phyloP scores from a whole-genome alignment of 129 eudicot genomes.

The Flaveria sonorensis region DNA sequence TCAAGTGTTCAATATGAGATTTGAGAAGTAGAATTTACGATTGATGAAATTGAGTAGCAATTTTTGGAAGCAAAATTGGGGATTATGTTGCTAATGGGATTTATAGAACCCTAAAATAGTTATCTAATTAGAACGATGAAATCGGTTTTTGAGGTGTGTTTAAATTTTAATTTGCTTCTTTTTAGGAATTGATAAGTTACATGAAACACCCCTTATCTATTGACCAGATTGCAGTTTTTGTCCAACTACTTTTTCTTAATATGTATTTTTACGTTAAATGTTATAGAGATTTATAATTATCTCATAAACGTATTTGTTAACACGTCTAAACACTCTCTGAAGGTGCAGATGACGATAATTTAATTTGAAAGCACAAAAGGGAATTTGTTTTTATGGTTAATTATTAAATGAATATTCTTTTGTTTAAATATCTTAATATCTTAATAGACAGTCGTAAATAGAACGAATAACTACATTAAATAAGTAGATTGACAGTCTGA shows the following conservation, averaged over 20 bases:
- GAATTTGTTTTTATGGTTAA: background rate
- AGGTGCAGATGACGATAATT: no score
- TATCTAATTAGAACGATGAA: background rate
- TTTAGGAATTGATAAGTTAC: background rate
- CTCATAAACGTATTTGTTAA: no score
- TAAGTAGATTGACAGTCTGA: background rate
- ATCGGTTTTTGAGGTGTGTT: background rate
- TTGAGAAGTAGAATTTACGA: constrained; percentile 13
- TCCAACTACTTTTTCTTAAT: background rate
- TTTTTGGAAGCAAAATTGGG: constrained; percentile 9
- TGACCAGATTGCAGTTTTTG: background rate
- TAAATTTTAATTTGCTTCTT: background rate
- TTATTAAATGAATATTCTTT: background rate
- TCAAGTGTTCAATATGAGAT: background rate
- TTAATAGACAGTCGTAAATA: background rate
- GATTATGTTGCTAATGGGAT: constrained; percentile 12
- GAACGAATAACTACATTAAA: background rate
- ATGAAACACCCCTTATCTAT: constrained; percentile 13
- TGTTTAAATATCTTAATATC: background rate
- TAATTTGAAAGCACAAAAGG: background rate
- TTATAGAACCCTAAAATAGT: constrained; percentile 25
- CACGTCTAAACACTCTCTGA: background rate
- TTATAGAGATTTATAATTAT: no score
- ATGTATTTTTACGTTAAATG: no score
- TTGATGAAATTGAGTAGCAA: background rate